These are phyloP conservation scores for Paraleonurus japonicus DNA, from an alignment of 257 asterid genomes.

Conservation along the genomic window DNA sequence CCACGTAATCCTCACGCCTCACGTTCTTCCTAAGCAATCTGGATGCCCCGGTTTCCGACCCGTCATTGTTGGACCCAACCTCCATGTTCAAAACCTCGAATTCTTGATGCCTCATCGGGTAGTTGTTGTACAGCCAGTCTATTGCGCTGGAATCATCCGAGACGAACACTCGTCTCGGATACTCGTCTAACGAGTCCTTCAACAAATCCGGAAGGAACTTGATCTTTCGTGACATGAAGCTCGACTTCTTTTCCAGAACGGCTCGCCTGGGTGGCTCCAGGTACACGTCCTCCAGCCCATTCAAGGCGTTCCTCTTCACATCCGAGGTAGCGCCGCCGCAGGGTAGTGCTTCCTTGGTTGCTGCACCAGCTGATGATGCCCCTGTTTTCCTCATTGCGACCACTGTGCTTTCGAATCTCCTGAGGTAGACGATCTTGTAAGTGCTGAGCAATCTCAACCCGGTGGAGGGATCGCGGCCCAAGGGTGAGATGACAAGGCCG, in stretches of 20 bases:
- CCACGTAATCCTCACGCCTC: slow-evolving; percentile 62
- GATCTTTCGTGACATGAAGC: slow-evolving; percentile 42
- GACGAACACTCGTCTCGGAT: slow-evolving; percentile 59
- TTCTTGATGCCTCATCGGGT: slow-evolving; percentile 60
- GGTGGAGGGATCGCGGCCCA: slow-evolving; percentile 40
- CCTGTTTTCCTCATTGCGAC: slow-evolving; percentile 56
- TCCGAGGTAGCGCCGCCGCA: slow-evolving; percentile 35
- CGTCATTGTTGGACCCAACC: slow-evolving; percentile 17
- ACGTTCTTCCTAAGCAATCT: slow-evolving; percentile 54
- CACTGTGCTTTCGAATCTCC: slow-evolving; percentile 48
- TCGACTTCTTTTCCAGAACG: slow-evolving; percentile 17
- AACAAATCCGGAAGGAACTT: slow-evolving; percentile 67
- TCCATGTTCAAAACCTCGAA: slow-evolving; percentile 46
- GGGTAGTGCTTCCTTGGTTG: neutral
- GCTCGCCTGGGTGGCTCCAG: slow-evolving; percentile 53
- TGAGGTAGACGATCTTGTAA: slow-evolving; percentile 54
- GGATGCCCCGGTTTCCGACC: slow-evolving; percentile 37
- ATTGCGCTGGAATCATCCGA: slow-evolving; percentile 49
- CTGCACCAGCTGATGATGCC: neutral
- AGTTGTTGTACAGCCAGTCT: slow-evolving; percentile 66
- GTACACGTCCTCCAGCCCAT: slow-evolving; percentile 45
- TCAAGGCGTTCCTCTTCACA: slow-evolving; percentile 40
- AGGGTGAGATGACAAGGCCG: slow-evolving; percentile 55
- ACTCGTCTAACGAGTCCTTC: slow-evolving; percentile 55
- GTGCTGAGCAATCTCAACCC: slow-evolving; percentile 32